Evolutionary conservation across 1,284 basidiomycete species (phyloP), one percentile per base, ranked within the genome.

Genomic region (Chiua sp.): DNA sequence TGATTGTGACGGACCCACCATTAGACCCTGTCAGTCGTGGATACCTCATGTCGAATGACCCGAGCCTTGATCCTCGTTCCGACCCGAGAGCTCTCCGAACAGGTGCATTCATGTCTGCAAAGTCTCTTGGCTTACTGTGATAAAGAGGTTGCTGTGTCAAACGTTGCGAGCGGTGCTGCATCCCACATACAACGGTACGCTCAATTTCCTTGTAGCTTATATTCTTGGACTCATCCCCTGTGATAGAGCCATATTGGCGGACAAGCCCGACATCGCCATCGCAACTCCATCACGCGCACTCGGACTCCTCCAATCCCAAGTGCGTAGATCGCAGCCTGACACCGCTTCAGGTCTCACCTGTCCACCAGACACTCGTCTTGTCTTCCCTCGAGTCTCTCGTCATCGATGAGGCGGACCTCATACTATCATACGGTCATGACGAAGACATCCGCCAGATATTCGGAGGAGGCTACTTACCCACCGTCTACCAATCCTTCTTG

Each of bases 321-420:
- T 90, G 48, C 26, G 71, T 57, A 8, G 7, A 47, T 30, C 15
- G 35, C 16, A 20, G 18, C 30, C 12, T 18, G 23, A 26, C 6
- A 28, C 26, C 15, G 2, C 6, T 28, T 54, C 18, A 28, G 2
- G 3, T 46, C 61, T 63, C 33, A 72, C 33, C 26, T n/a, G 10
- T 32, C 37, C 44, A 32, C n/a, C 65, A 92, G 88, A 76, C 83
- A 3, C 76, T 96, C 5, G 82, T 80, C 3, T 75, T 93, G 1
- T 71, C 80, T 28, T 80, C 79, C 1, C 80, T 99, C 28, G 91
- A 96, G 58, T 92, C 93, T 20, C 86, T 99, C 18, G 93, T 98
- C 23, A 95, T 99, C 61, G 98, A 99, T 75, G 98, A 99, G 78
- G 98, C 98, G 15, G 98, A 99, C 74, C 86, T 99, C 32, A 93